Percentiles rank a stretch among this genome's conserved stretches.
Evolutionary conservation across 1,139 yeast species (phyloP).

Genomic region (Candida buenavistaensis): DNA sequence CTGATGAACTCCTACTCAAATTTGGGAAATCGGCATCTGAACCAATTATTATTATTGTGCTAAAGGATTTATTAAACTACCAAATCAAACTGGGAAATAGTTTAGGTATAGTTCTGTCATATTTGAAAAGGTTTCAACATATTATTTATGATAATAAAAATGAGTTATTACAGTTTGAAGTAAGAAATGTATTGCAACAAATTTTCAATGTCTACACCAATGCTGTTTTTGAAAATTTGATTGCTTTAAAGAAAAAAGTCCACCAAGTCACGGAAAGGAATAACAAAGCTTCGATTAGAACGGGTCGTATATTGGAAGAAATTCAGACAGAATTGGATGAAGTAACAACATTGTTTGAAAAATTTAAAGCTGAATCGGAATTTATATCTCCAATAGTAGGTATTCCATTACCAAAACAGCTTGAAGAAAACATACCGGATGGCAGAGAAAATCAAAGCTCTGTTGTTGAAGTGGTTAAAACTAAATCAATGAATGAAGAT

Average conservation of each 20-base stretch:
- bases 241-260: slow-evolving; percentile 33
- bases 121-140: slow-evolving; percentile 51
- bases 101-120: slow-evolving; percentile 46
- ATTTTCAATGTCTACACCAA: slow-evolving; percentile 50
- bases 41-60: slow-evolving; percentile 46
- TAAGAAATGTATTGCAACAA: slow-evolving; percentile 19
- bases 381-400: slow-evolving; percentile 44
- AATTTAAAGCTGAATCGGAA: slow-evolving; percentile 45
- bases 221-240: slow-evolving; percentile 40
- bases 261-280: slow-evolving; percentile 39
- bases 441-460: slow-evolving; percentile 18
- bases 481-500: slow-evolving; percentile 27
- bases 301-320: slow-evolving; percentile 64
- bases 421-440: slow-evolving; percentile 15
- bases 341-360: slow-evolving; percentile 38
- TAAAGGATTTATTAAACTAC: slow-evolving; percentile 56
- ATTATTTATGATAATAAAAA: slow-evolving; percentile 15
- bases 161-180: slow-evolving; percentile 16
- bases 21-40: slow-evolving; percentile 23
- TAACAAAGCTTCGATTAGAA: slow-evolving; percentile 58
- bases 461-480: slow-evolving; percentile 25
- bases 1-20: slow-evolving; percentile 22
- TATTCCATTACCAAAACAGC: slow-evolving; percentile 29
- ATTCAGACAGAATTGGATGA: slow-evolving; percentile 43
- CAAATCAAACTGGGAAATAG: slow-evolving; percentile 51